Evolutionary conservation across 345 rosid species (phyloP), one percentile per base, ranked within the genome.

Genomic region (Capsella bursapastoris): DNA sequence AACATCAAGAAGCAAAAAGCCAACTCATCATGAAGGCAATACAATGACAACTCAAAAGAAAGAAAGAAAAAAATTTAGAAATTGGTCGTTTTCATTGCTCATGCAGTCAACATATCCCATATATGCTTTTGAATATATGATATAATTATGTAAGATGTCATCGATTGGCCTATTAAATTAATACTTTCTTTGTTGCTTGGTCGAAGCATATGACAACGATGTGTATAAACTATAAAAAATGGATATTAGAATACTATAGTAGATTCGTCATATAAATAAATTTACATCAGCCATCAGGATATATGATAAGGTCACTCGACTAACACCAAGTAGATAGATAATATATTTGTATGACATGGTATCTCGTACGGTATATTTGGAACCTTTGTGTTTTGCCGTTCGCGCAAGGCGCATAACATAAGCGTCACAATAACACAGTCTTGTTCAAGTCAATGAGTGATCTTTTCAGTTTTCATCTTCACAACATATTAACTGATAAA

Each of bases 41-140:
- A 74, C 68, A 75, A 50, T 51, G 73, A 75, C 79, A 68, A 60
- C 68, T 75, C 73, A 67, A 58, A 74, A 66, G 34, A 57, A 22
- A 22, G 25, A 22, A 22, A 22, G 25, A 22, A 22, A 22, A 18
- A 22, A 59, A 35, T 35, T 12, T 31, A 66, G 35, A 74, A 22
- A 58, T 28, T 18, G 12, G 73, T 67, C 73, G 68, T 51, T 75
- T 75, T 75, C 79, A 67, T 67, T 58, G 40, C 50, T 38, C 72
- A 74, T 49, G 78, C 72, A 57, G 53, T 66, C 66, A 66, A 25
- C 4, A 32, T 18, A 56, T 35, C 12, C 40, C 32, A 53, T 41
- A 3, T 22, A 48, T 47, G n/a, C 58, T 49, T 49, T 0, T 37
- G 37, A 37, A 37, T 37, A 72, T 22, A 22, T 22, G 25, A 25